Conservation (phyloP, 2,329 filamentous ascomycete species). For the Beauveria varroae region DNA sequence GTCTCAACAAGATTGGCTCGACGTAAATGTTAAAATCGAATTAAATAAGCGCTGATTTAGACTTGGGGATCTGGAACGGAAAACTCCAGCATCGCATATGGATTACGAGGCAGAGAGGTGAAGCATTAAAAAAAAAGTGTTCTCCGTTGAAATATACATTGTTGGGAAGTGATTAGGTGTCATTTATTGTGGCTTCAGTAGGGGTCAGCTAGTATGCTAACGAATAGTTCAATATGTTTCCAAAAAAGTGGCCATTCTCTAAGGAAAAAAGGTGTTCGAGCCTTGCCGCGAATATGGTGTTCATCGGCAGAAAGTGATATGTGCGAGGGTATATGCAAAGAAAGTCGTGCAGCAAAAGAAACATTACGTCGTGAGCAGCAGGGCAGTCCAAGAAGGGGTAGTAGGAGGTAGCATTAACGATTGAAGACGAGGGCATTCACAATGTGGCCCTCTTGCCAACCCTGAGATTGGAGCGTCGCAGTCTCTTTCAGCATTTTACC, state of each 20-base stretch:
- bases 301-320: neutral
- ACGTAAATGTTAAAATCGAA: slow-evolving; percentile 12
- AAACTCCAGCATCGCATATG: neutral
- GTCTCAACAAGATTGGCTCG: slow-evolving; percentile 71
- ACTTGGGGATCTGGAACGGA: neutral
- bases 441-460: slow-evolving; percentile 68
- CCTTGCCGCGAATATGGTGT: neutral
- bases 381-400: neutral
- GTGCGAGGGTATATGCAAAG: slow-evolving; percentile 6
- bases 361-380: neutral
- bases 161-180: neutral
- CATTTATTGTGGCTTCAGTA: neutral
- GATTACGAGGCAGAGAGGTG: neutral
- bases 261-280: neutral
- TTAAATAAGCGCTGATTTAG: slow-evolving; percentile 11
- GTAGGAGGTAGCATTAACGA: slow-evolving; percentile 22
- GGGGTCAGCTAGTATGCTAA: neutral
- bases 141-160: neutral
- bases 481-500: slow-evolving; percentile 71
- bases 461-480: slow-evolving; percentile 56
- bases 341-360: neutral
- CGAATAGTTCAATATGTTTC: neutral
- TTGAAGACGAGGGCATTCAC: slow-evolving; percentile 68
- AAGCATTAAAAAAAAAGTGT: neutral
- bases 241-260: neutral